Evolutionary conservation across 768 basidiomycete species (phyloP).

Genomic region (Fistulinella prunicolor): DNA sequence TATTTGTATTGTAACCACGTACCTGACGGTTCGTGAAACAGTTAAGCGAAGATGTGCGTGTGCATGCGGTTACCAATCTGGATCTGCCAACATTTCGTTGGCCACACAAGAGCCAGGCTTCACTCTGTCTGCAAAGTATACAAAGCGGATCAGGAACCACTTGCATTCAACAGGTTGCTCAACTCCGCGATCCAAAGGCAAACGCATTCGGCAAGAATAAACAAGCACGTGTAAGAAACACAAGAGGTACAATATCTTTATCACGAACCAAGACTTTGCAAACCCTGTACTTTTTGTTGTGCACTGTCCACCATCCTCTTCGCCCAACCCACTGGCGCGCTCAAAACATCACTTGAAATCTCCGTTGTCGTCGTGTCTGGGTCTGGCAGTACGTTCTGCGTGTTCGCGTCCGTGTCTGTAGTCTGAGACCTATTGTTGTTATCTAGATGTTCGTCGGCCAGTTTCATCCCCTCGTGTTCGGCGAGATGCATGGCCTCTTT

Average conservation of each 20-base stretch:
- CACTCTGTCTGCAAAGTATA: no score
- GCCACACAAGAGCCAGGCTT: no score
- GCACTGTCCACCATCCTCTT: constrained; percentile 9
- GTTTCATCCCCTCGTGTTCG: constrained; percentile 9
- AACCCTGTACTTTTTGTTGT: constrained; percentile 14
- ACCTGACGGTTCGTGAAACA: no score
- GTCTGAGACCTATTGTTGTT: background rate
- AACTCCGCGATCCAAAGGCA: no score
- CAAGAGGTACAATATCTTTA: background rate
- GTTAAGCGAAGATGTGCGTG: no score
- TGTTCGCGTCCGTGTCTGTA: background rate
- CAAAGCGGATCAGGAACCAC: no score
- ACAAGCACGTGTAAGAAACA: no score
- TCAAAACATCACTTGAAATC: background rate
- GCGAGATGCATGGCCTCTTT: constrained; percentile 7
- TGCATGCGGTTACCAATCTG: no score
- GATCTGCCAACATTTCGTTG: no score
- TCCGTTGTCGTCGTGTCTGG: background rate
- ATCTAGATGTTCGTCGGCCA: background rate
- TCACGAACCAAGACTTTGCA: constrained; percentile 4
- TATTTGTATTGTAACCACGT: no score
- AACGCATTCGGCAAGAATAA: no score
- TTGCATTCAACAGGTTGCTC: no score
- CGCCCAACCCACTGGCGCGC: constrained; percentile 15
- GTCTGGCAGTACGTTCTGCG: background rate